These are phyloP conservation scores for Aspergillus diversus DNA, from an alignment of 495 filamentous ascomycete species.

Conservation along the genomic window DNA sequence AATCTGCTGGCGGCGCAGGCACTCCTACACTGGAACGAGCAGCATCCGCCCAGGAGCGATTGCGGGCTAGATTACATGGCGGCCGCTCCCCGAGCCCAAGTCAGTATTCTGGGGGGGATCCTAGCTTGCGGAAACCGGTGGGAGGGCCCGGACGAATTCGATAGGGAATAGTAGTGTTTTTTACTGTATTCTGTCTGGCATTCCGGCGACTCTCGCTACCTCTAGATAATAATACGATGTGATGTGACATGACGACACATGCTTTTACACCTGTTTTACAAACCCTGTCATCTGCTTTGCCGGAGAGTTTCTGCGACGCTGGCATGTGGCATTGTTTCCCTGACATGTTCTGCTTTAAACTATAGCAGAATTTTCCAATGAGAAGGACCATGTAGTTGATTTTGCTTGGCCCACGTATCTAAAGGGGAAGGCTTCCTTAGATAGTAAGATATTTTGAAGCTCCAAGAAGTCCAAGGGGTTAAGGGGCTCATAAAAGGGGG, in stretches of 20 bases:
- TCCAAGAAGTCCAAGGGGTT: no score
- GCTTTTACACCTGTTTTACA: neutral
- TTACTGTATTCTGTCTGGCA: neutral
- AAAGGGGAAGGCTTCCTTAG: no score
- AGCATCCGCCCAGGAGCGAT: constrained; percentile 65
- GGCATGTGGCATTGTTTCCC: no score
- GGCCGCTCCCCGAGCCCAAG: constrained; percentile 48
- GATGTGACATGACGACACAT: neutral
- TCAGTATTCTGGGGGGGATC: constrained; percentile 28
- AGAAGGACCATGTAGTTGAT: no score
- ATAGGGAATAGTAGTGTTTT: constrained; percentile 31
- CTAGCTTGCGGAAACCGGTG: constrained; percentile 42
- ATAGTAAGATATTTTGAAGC: no score
- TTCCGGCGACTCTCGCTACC: neutral
- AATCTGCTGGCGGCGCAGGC: constrained; percentile 34
- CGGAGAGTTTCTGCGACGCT: no score
- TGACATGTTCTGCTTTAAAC: no score
- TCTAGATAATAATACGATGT: constrained; percentile 2
- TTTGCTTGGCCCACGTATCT: no score
- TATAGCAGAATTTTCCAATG: no score
- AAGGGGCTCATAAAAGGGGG: no score
- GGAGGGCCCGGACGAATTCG: constrained; percentile 26
- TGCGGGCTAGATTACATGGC: constrained; percentile 68
- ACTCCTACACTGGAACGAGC: constrained; percentile 52
- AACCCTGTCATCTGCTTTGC: neutral